phyloP scores from a whole-genome alignment of 768 basidiomycete genomes.

The Termitomyces sp. region DNA sequence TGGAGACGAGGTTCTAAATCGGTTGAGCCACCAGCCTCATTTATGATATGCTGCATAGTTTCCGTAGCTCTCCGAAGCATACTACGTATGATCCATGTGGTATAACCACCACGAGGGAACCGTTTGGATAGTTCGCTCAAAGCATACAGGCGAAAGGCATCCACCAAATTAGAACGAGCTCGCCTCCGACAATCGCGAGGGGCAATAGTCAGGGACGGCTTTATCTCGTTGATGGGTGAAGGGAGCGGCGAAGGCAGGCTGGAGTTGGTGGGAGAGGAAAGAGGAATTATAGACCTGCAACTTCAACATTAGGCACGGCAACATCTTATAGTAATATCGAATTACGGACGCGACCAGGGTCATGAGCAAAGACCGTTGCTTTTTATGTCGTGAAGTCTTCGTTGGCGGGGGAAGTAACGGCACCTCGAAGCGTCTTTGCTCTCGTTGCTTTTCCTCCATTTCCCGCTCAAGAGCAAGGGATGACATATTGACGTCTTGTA shows the following conservation, averaged over 20 bases:
- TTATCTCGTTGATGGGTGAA: conserved; percentile 18
- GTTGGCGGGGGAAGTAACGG: conserved; percentile 21
- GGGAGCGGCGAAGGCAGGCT: conserved; percentile 25
- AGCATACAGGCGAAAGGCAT: conserved; percentile 59
- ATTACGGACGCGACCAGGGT: conserved; percentile 59
- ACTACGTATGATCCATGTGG: conserved; percentile 48
- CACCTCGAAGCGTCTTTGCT: conserved; percentile 16
- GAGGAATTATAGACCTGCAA: conserved; percentile 22
- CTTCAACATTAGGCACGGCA: conserved; percentile 12
- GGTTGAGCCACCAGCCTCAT: conserved; percentile 24
- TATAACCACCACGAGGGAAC: conserved; percentile 34
- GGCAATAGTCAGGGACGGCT: conserved; percentile 21
- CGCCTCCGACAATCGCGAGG: conserved; percentile 46
- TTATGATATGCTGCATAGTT: conserved; percentile 35
- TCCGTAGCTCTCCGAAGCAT: conserved; percentile 42
- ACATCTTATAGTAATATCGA: conserved; percentile 4
- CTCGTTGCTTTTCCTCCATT: conserved; percentile 25
- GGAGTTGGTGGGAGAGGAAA: conserved; percentile 26
- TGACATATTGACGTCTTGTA: conserved; percentile 46
- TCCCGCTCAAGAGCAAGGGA: conserved; percentile 35
- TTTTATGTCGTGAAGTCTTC: conserved; percentile 52
- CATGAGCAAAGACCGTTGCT: conserved; percentile 66
- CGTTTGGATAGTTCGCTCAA: conserved; percentile 43
- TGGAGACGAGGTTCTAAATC: conserved; percentile 5
- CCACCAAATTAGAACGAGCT: conserved; percentile 63